These are phyloP conservation scores for Eustoma russellianum DNA, from an alignment of 257 asterid species.

Conservation along the genomic window DNA sequence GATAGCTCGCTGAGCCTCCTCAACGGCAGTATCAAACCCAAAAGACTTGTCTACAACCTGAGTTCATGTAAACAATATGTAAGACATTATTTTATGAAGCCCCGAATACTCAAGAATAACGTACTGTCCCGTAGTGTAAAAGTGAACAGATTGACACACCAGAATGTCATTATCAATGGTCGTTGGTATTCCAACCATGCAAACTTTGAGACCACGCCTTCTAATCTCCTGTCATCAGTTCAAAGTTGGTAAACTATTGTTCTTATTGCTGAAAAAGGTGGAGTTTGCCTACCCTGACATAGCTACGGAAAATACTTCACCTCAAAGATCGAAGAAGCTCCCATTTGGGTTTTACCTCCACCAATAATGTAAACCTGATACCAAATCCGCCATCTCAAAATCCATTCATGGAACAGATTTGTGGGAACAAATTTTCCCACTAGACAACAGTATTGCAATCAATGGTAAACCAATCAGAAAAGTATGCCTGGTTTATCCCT, in stretches of 20 bases:
- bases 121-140: not conserved
- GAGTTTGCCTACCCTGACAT: not conserved
- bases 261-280: no score
- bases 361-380: constrained; percentile 19
- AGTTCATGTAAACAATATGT: not conserved
- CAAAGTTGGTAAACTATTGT: not conserved
- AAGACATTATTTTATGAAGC: not conserved
- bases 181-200: constrained; percentile 25
- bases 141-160: not conserved
- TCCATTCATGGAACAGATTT: not conserved
- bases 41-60: constrained; percentile 17
- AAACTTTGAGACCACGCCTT: constrained; percentile 19
- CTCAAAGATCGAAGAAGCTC: constrained; percentile 14
- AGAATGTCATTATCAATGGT: constrained; percentile 27
- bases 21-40: constrained; percentile 17
- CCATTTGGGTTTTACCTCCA: constrained; percentile 18
- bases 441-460: not conserved
- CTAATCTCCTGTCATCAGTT: constrained; percentile 17
- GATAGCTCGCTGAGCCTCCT: constrained; percentile 20
- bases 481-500: constrained; percentile 16
- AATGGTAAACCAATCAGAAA: not conserved
- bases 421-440: not conserved
- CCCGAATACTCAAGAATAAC: not conserved
- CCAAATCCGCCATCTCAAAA: no score
- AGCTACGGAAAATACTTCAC: not conserved